Conservation (phyloP, 495 filamentous ascomycete genomes). For the Podospora appendiculata region DNA sequence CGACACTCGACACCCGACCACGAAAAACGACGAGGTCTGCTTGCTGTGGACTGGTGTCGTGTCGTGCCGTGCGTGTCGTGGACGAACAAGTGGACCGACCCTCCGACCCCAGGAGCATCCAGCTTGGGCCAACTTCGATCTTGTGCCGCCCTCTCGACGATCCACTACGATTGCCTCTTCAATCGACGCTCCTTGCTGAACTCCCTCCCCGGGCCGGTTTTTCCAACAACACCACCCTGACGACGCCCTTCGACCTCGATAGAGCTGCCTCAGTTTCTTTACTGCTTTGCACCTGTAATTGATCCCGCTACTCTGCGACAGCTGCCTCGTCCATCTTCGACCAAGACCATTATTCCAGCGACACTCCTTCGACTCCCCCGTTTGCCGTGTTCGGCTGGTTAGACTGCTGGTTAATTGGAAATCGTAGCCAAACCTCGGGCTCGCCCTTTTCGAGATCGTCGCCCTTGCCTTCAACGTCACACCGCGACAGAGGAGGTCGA, state of each 20-base stretch:
- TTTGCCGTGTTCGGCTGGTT: neutral
- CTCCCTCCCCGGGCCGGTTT: neutral
- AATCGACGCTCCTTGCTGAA: constrained; percentile 9
- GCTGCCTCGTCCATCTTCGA: neutral
- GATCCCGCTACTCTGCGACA: constrained; percentile 2
- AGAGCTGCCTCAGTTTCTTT: neutral
- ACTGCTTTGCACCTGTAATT: neutral
- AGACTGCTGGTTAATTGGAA: constrained; percentile 14
- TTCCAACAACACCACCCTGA: constrained; percentile 5
- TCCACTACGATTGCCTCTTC: neutral
- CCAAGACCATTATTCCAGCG: constrained; percentile 7
- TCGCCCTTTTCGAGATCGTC: constrained; percentile 1
- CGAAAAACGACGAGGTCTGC: neutral
- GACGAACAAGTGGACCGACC: neutral
- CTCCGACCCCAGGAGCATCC: neutral
- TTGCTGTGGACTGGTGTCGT: no score
- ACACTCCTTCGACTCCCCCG: constrained; percentile 11
- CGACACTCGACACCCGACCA: neutral
- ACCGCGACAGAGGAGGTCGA: neutral
- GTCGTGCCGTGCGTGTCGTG: neutral
- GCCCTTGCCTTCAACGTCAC: constrained; percentile 5
- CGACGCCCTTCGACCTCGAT: constrained; percentile 5
- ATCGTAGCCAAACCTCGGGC: neutral
- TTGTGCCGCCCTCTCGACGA: constrained; percentile 6
- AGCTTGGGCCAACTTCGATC: neutral